Conservation (phyloP, 2,329 filamentous ascomycete species). For the Fusarium sp. region DNA sequence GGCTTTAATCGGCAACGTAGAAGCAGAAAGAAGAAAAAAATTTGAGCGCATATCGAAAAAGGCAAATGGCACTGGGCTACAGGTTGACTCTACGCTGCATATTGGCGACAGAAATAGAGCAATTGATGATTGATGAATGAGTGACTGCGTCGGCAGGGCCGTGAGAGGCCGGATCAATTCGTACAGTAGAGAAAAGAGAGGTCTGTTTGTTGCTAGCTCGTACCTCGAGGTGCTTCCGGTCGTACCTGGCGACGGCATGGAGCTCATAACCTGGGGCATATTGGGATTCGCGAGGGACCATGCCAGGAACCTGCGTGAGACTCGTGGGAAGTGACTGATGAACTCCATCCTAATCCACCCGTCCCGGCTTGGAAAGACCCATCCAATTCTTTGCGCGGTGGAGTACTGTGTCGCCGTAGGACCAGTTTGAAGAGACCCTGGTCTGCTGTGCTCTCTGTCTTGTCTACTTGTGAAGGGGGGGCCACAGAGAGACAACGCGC, state of each 20-base stretch:
- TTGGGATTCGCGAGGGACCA: slow-evolving; percentile 43
- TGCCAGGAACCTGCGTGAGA: slow-evolving; percentile 40
- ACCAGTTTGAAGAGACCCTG: slow-evolving; percentile 43
- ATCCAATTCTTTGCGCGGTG: slow-evolving; percentile 38
- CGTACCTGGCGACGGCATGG: slow-evolving; percentile 44
- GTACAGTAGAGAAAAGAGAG: slow-evolving; percentile 39
- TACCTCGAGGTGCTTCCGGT: slow-evolving; percentile 44
- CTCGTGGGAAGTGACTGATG: slow-evolving; percentile 41
- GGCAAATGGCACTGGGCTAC: slow-evolving; percentile 21
- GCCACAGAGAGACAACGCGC: slow-evolving; percentile 27
- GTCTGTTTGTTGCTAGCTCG: slow-evolving; percentile 38
- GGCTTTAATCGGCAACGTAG: slow-evolving; percentile 33
- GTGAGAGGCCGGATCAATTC: slow-evolving; percentile 47
- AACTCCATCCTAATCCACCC: slow-evolving; percentile 37
- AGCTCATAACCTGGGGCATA: slow-evolving; percentile 43
- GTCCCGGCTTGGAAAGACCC: slow-evolving; percentile 38
- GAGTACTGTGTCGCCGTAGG: slow-evolving; percentile 38
- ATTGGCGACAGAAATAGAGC: slow-evolving; percentile 24
- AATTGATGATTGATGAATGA: slow-evolving; percentile 10
- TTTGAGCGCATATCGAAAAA: slow-evolving; percentile 26
- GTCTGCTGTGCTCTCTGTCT: slow-evolving; percentile 33
- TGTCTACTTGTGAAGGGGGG: slow-evolving; percentile 29
- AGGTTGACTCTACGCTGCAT: slow-evolving; percentile 15
- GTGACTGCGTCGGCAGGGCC: slow-evolving; percentile 40
- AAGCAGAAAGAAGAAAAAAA: slow-evolving; percentile 20